A percentile compares a stretch with the other conserved stretches of the same genome.
Conservation (phyloP, 805 yeast genomes). For the Pichia phayaonensis region DNA sequence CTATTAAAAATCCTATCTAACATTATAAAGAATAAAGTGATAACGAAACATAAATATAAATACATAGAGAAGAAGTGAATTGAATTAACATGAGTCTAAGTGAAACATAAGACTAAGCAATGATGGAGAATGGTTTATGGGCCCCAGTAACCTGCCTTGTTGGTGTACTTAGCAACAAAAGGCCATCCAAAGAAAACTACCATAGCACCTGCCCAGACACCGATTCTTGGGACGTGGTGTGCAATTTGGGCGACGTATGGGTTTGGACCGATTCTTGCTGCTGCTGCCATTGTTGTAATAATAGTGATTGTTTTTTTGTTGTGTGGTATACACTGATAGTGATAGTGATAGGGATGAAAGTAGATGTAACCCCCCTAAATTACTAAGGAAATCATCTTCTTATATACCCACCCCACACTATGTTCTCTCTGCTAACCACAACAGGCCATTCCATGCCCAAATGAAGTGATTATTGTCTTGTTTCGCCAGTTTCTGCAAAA, state of each 20-base stretch:
- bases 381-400: background rate
- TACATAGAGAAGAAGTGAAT: background rate
- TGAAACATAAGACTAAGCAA: too few species aligned
- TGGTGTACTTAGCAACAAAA: slow-evolving; percentile 11
- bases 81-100: too few species aligned
- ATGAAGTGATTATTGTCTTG: background rate
- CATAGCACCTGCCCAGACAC: slow-evolving; percentile 22
- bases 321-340: too few species aligned
- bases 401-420: background rate
- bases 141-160: slow-evolving; percentile 23
- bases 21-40: too few species aligned
- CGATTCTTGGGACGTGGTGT: slow-evolving; percentile 22
- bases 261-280: slow-evolving; percentile 29
- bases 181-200: slow-evolving; percentile 28
- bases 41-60: too few species aligned
- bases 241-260: slow-evolving; percentile 20
- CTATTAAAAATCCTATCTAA: too few species aligned
- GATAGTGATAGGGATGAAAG: too few species aligned
- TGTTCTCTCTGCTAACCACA: background rate
- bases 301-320: background rate
- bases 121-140: too few species aligned
- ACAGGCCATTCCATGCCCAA: background rate
- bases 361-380: too few species aligned
- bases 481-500: too few species aligned
- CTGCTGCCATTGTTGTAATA: slow-evolving; percentile 18